Conservation (phyloP, 2,329 filamentous ascomycete genomes). For the Amylocarpus encephaloides region DNA sequence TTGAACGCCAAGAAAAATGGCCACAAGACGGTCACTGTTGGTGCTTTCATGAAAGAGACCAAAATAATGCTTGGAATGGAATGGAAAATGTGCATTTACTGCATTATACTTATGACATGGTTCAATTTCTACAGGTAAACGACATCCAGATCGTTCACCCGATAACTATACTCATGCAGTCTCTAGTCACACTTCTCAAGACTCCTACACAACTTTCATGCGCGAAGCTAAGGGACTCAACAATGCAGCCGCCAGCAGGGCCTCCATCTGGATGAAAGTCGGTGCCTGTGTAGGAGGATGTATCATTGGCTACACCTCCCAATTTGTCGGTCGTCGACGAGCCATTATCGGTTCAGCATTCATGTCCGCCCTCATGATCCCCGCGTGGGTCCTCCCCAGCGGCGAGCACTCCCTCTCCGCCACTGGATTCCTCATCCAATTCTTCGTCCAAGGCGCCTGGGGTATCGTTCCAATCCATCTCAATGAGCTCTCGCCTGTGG, state of each 20-base stretch:
- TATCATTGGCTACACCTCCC: slow-evolving; percentile 57
- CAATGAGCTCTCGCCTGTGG: slow-evolving; percentile 56
- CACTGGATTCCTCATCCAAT: slow-evolving; percentile 75
- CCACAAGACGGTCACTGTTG: slow-evolving; percentile 40
- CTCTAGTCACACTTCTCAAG: slow-evolving; percentile 63
- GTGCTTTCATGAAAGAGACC: slow-evolving; percentile 62
- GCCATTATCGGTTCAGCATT: slow-evolving; percentile 56
- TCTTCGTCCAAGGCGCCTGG: slow-evolving; percentile 70
- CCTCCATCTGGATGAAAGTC: slow-evolving; percentile 59
- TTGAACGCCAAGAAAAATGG: slow-evolving; percentile 59
- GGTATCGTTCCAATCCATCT: slow-evolving; percentile 51
- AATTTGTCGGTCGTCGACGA: slow-evolving; percentile 61
- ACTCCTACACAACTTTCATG: slow-evolving; percentile 62
- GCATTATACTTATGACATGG: slow-evolving; percentile 64
- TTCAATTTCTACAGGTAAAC: slow-evolving; percentile 53
- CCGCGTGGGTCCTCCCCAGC: slow-evolving; percentile 68
- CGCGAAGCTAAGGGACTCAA: slow-evolving; percentile 62
- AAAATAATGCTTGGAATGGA: slow-evolving; percentile 61
- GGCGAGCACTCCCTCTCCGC: slow-evolving; percentile 58
- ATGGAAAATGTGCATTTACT: slow-evolving; percentile 74
- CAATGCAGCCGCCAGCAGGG: slow-evolving; percentile 59
- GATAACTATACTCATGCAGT: too few relatives aligned
- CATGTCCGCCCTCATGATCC: slow-evolving; percentile 65
- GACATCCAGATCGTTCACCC: background rate
- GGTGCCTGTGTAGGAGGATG: slow-evolving; percentile 63